These are phyloP conservation scores for Nicotiana paniculata DNA, from an alignment of 257 asterid species.

Conservation along the genomic window DNA sequence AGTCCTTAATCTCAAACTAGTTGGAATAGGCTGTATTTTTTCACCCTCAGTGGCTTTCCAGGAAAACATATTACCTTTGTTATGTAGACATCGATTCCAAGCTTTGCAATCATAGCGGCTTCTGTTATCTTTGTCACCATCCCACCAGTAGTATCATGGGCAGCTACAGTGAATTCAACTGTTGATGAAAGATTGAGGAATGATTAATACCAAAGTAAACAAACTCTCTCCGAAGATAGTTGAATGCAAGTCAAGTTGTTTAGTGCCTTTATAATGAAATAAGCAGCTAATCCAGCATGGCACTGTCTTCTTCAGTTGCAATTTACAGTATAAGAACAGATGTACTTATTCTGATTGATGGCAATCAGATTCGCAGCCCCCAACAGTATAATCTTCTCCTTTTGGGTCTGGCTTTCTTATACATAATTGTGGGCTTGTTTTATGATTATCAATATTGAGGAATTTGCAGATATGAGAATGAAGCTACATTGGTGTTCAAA, in stretches of 20 bases:
- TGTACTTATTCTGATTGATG: not conserved
- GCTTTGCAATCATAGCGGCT: conserved; percentile 91
- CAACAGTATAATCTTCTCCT: too few species aligned
- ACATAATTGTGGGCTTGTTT: too few species aligned
- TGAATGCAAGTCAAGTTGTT: not conserved
- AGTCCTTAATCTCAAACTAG: not conserved
- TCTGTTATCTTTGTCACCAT: conserved; percentile 90
- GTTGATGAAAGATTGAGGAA: conserved; percentile 1
- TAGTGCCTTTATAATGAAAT: not conserved
- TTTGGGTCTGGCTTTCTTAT: not conserved
- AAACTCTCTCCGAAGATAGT: not conserved
- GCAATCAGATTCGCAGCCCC: not conserved
- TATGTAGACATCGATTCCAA: conserved; percentile 84
- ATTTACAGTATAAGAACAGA: not conserved
- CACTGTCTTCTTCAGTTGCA: not conserved
- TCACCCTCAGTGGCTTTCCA: not conserved
- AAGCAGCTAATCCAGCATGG: not conserved
- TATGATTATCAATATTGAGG: too few species aligned
- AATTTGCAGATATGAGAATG: not conserved
- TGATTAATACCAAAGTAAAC: not conserved
- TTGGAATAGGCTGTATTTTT: not conserved
- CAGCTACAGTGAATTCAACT: conserved; percentile 80
- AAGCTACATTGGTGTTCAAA: not conserved
- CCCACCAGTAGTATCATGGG: conserved; percentile 96
- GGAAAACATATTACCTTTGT: conserved; percentile 52